Evolutionary conservation across 139 green algal species (phyloP).

Genomic region (Chlorella ohadii): DNA sequence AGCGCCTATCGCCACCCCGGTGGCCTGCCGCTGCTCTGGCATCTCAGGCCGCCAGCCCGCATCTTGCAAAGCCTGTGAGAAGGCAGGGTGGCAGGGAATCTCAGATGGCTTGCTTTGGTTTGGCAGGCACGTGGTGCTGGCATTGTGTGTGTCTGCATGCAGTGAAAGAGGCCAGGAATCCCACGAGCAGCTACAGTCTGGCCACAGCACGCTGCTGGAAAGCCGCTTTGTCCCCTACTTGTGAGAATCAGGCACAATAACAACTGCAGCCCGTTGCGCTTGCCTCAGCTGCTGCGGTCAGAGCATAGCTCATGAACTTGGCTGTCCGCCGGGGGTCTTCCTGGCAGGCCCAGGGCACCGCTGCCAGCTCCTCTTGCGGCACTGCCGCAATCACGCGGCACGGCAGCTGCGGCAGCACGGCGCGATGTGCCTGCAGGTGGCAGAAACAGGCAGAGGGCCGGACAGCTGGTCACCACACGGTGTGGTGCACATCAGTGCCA

Average conservation of each 20-base stretch:
- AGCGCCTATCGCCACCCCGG: constrained; percentile 86
- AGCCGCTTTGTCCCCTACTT: too few species aligned
- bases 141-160: too few species aligned
- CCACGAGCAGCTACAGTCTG: too few species aligned
- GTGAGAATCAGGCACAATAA: too few species aligned
- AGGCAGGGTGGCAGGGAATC: background rate
- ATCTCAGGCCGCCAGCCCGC: constrained; percentile 56
- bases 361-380: constrained; percentile 45
- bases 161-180: too few species aligned
- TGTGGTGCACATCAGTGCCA: too few species aligned
- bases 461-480: too few species aligned
- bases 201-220: too few species aligned
- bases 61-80: constrained; percentile 59
- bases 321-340: constrained; percentile 36
- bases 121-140: background rate
- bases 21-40: constrained; percentile 42
- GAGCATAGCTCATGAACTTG: constrained; percentile 65
- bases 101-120: too few species aligned
- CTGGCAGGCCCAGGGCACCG: constrained; percentile 8
- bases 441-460: background rate
- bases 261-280: background rate
- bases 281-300: constrained; percentile 63
- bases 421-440: constrained; percentile 37
- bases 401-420: constrained; percentile 53
- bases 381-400: constrained; percentile 73